Conservation (phyloP, 768 basidiomycete genomes). For the Hydnomerulius pinastri region DNA sequence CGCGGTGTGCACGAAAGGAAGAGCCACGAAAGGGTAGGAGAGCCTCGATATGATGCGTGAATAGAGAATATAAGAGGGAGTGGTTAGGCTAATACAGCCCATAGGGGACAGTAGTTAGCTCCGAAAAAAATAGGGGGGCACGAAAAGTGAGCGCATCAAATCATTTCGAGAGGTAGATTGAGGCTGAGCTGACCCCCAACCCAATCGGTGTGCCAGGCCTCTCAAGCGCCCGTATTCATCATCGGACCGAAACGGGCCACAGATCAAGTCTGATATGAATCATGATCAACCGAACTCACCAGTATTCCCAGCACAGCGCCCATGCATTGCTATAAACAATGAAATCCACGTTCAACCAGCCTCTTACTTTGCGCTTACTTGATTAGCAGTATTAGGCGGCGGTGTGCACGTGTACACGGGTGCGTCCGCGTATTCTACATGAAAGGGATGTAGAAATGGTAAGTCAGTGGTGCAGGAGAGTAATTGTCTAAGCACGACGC, state of each 20-base stretch:
- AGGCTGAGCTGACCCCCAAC: too few relatives aligned
- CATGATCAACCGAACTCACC: constrained; percentile 9
- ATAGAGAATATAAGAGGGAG: not conserved
- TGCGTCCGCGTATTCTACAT: constrained; percentile 12
- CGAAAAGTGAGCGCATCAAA: not conserved
- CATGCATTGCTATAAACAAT: constrained; percentile 4
- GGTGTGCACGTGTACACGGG: constrained; percentile 14
- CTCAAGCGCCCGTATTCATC: not conserved
- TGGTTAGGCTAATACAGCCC: too few relatives aligned
- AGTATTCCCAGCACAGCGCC: not conserved
- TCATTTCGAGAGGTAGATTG: too few relatives aligned
- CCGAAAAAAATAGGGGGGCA: not conserved
- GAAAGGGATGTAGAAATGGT: not conserved
- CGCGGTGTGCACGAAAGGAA: constrained; percentile 1
- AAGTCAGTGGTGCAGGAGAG: not conserved
- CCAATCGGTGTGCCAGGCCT: too few relatives aligned
- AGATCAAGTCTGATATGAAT: not conserved
- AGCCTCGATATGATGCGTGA: too few relatives aligned
- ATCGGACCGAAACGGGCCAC: not conserved
- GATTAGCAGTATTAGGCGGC: not conserved
- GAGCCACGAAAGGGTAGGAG: constrained; percentile 9
- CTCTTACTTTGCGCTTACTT: too few relatives aligned
- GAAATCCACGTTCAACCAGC: not conserved
- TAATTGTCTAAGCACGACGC: too few relatives aligned
- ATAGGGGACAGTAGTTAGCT: too few relatives aligned